Conservation (phyloP, 2,329 filamentous ascomycete genomes). For the Calycina marina region DNA sequence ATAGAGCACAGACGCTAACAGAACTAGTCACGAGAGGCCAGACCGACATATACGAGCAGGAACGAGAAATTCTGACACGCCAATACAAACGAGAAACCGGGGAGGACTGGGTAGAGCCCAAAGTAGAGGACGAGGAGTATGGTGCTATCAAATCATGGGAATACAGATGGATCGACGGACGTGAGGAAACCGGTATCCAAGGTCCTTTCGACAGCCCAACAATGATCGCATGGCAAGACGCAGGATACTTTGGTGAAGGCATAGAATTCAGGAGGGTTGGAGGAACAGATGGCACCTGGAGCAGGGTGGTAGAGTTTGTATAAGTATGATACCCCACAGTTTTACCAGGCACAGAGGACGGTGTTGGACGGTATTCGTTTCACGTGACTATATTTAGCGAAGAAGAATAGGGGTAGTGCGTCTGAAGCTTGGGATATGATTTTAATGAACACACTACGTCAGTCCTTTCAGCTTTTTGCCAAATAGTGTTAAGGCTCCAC, state of each 20-base stretch:
- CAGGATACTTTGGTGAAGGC: conserved; percentile 83
- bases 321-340: too few species aligned
- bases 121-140: conserved; percentile 18
- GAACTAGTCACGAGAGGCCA: conserved; percentile 72
- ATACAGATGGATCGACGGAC: conserved; percentile 80
- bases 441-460: too few species aligned
- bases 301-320: conserved; percentile 22
- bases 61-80: conserved; percentile 69
- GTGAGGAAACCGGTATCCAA: conserved; percentile 49
- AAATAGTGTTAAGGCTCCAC: too few species aligned
- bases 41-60: conserved; percentile 81
- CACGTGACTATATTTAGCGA: too few species aligned
- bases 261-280: conserved; percentile 60
- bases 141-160: conserved; percentile 52
- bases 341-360: too few species aligned
- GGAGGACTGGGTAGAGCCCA: conserved; percentile 60
- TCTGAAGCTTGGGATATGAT: too few species aligned
- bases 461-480: too few species aligned
- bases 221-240: conserved; percentile 84
- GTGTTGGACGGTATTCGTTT: too few species aligned
- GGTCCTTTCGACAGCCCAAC: conserved; percentile 74
- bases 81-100: conserved; percentile 77
- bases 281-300: conserved; percentile 30
- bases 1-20: too few species aligned
- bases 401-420: too few species aligned